Conservation (phyloP, 2,329 filamentous ascomycete genomes). For the Penicillium sp. region DNA sequence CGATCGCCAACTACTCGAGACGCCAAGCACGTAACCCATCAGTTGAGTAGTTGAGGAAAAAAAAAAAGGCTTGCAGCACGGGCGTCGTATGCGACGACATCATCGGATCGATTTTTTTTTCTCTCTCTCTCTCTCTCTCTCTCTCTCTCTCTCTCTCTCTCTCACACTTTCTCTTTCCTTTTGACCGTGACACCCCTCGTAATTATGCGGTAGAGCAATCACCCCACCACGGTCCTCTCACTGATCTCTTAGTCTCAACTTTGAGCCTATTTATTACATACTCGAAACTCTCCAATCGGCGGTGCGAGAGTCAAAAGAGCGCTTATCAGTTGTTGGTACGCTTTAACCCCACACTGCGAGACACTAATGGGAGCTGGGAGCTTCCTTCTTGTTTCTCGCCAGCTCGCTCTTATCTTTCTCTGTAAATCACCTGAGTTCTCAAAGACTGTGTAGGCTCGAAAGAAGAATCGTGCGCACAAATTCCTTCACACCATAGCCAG, state of each 20-base stretch:
- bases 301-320: neutral
- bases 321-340: constrained; percentile 5
- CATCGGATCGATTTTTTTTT: neutral
- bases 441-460: too few species aligned
- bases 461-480: too few species aligned
- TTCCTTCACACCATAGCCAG: too few species aligned
- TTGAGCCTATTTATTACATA: neutral
- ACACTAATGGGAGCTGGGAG: constrained; percentile 5
- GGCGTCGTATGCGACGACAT: too few species aligned
- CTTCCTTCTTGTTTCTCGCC: constrained; percentile 1
- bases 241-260: neutral
- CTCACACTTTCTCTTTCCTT: neutral
- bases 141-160: neutral
- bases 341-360: constrained; percentile 5
- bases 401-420: constrained; percentile 4
- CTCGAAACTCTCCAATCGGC: constrained; percentile 1
- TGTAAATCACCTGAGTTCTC: too few species aligned
- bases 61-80: too few species aligned
- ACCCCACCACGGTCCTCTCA: neutral
- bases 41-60: too few species aligned
- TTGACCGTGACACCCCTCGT: neutral
- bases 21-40: too few species aligned
- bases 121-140: too few species aligned
- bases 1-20: too few species aligned
- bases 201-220: neutral